Evolutionary conservation across 2,329 filamentous ascomycete genomes (phyloP).

Genomic region (Xylaria sp.): DNA sequence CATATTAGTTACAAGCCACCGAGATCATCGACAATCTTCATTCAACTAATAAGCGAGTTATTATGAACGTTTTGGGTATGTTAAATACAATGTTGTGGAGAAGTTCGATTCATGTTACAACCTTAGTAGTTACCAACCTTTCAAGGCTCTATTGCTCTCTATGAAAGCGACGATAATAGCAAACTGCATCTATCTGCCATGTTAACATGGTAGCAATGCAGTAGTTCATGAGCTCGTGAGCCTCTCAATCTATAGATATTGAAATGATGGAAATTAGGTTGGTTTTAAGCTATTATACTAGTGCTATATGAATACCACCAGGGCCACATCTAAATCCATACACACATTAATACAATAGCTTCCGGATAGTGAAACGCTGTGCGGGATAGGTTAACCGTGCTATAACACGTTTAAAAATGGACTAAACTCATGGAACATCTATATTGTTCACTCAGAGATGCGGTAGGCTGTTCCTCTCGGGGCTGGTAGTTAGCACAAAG

Average conservation of each 20-base stretch:
- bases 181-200: not conserved
- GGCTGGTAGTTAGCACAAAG: no score
- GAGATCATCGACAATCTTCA: conserved; percentile 6
- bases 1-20: conserved; percentile 18
- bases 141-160: not conserved
- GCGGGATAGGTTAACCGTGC: not conserved
- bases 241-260: not conserved
- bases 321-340: not conserved
- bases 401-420: not conserved
- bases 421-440: no score
- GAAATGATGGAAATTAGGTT: not conserved
- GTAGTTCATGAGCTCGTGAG: not conserved
- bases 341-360: not conserved
- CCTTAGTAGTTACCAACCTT: not conserved
- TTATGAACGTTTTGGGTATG: not conserved
- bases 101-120: not conserved
- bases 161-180: not conserved
- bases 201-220: no score
- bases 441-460: no score
- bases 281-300: not conserved
- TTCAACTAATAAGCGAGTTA: conserved; percentile 20
- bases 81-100: conserved; percentile 16
- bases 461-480: no score
- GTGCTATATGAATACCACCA: no score
- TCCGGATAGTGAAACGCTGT: not conserved